A percentile compares a stretch with the other conserved stretches of the same genome.
Conservation (phyloP, 2,329 filamentous ascomycete genomes). For the Fusarium robinianum region DNA sequence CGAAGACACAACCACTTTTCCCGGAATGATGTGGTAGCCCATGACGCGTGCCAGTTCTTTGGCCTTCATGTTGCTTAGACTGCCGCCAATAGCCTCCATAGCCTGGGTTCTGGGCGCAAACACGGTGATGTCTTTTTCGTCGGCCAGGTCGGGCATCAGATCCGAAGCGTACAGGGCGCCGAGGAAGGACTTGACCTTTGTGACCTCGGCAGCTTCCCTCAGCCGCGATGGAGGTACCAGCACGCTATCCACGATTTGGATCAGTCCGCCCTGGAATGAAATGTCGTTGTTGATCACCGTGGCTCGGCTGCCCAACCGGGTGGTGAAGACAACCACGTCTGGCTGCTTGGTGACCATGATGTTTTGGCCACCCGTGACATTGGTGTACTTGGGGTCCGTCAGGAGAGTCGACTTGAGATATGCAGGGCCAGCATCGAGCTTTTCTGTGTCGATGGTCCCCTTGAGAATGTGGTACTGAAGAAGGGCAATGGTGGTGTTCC, state of each 20-base stretch:
- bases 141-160: slow-evolving; percentile 48
- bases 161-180: slow-evolving; percentile 40
- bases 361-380: slow-evolving; percentile 55
- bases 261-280: slow-evolving; percentile 52
- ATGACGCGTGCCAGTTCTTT: slow-evolving; percentile 58
- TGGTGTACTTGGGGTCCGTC: slow-evolving; percentile 47
- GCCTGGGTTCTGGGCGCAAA: slow-evolving; percentile 67
- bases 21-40: slow-evolving; percentile 67
- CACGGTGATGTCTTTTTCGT: slow-evolving; percentile 57
- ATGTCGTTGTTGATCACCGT: slow-evolving; percentile 51
- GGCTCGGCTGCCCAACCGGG: slow-evolving; percentile 52
- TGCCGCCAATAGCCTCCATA: slow-evolving; percentile 60
- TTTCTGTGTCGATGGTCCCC: slow-evolving; percentile 50
- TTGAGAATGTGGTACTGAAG: slow-evolving; percentile 66
- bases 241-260: slow-evolving; percentile 58
- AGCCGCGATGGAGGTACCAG: slow-evolving; percentile 52
- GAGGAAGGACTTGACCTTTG: slow-evolving; percentile 49
- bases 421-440: slow-evolving; percentile 44
- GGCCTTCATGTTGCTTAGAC: slow-evolving; percentile 51
- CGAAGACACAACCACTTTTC: slow-evolving; percentile 56
- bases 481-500: slow-evolving; percentile 52
- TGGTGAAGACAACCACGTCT: slow-evolving; percentile 53
- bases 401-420: slow-evolving; percentile 52
- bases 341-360: slow-evolving; percentile 52
- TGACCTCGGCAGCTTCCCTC: slow-evolving; percentile 56